Base-by-base conservation (phyloP, 2,329 filamentous ascomycete species). In the Didymella lethalis region DNA sequence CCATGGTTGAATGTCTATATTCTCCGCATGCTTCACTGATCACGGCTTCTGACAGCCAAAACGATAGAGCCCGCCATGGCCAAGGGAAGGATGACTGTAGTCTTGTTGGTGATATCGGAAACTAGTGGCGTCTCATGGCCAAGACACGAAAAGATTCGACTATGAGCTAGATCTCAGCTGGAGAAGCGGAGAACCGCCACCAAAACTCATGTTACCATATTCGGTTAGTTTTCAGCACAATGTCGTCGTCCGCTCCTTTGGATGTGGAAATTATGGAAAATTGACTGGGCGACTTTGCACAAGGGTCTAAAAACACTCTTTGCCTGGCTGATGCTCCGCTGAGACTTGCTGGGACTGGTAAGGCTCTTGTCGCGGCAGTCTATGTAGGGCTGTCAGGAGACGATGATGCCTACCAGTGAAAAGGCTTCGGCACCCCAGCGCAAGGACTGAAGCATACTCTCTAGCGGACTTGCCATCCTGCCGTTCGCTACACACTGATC, bases 151-250 rank as follows among this genome's bases (percentile, higher is more conserved):
- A 54, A 50, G 46, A 47, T 32, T 54, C 23, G 47, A 59, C 51
- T 54, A 54, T 32, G 28, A 49, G 41, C 56, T 54, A 59, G 50
- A 47, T 29, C 29, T 43, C 51, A 56, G 57, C 57, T 60, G 57
- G 48, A 59, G 47, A 52, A 54, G 47, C 57, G 57, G 48, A 59
- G 47, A 52, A 54, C 51, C 57, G 57, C 57, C 51, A 59, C 47
- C 28, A 54, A 44, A 46, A 41, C 16, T 16, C 14, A 14, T 51
- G 41, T 52, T 60, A 56, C 57, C 16, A 38, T 16, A 44, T 60
- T 10, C 6, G 48, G 57, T 52, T 60, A 60, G 57, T 8, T 20
- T 18, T 41, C 52, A 52, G 31, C 47, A 29, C 29, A 48, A 44
- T 14, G 12, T 25, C 43, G 43, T 25, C 48, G 16, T 48, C 41